Evolutionary conservation across 805 yeast species (phyloP), one percentile per base, ranked within the genome.

Genomic region (Saturnispora dispora): DNA sequence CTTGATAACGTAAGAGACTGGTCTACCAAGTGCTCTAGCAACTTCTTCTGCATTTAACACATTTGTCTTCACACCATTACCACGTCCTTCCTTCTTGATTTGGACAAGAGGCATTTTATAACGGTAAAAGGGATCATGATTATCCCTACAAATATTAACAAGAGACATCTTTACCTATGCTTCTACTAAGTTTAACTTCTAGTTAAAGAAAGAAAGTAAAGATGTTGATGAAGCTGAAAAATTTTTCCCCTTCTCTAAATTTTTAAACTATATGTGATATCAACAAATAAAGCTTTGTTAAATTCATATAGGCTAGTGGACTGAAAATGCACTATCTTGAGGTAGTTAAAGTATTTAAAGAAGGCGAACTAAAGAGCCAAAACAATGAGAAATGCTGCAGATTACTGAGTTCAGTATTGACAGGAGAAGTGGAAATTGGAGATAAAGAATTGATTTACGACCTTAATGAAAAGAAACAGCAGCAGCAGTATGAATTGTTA

Each of bases 31-130:
- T 22, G 98, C 95, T 63, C 96, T 81, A 40, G 97, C 95, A 55
- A 93, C 96, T 64, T 93, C 98, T 39, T 85, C 73, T 51, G 88
- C 81, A 71, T 93, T 93, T 59, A 88, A 80, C 52, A 93, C 83
- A 51, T 91, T 95, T 23, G 99, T 93, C 70, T 89, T 90, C 72
- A 93, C 93, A 82, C 99, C 99, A 74, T 93, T 93, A 75, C 99
- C 99, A 68, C 96, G 81, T 70, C 99, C 99, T 74, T 93, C 98
- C 58, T 88, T 88, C 78, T 93, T 93, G 60, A 96, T 87, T 73
- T 87, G 95, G 71, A 93, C 84, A 42, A 95, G 85, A 66, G 99
- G 99, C 99, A 93, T 93, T 76, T 93, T 93, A 73, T 93, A 93
- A 76, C 99, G 96, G 82, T 93, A 93, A 71, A 93, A 93, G 44